Conservation (phyloP, 352 stramenopile genomes). For the Phytophthora palmivora region DNA sequence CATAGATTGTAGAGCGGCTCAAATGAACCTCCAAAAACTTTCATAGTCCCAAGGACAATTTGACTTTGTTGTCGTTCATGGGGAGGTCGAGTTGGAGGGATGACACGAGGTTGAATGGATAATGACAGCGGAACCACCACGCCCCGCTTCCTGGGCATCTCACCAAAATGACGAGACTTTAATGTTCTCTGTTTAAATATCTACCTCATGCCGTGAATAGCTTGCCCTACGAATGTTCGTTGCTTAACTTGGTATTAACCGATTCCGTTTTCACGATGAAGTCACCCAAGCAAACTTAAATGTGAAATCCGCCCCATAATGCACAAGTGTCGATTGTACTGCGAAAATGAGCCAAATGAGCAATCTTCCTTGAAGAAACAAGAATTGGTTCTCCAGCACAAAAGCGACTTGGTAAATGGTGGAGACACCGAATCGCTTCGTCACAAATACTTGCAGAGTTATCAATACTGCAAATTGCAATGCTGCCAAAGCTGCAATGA, state of each 20-base stretch:
- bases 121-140: slow-evolving; percentile 18
- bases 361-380: slow-evolving; percentile 46
- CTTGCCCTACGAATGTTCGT: too few relatives aligned
- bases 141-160: slow-evolving; percentile 27
- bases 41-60: slow-evolving; percentile 23
- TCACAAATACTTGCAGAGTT: slow-evolving; percentile 30
- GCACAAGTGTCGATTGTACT: slow-evolving; percentile 33
- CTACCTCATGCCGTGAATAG: background rate
- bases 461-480: slow-evolving; percentile 29
- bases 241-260: too few relatives aligned
- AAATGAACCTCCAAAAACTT: slow-evolving; percentile 23
- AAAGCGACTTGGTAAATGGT: slow-evolving; percentile 56
- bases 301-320: slow-evolving; percentile 30
- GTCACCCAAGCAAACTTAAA: slow-evolving; percentile 20
- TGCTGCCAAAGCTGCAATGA: slow-evolving; percentile 21
- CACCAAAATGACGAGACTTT: background rate
- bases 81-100: slow-evolving; percentile 3
- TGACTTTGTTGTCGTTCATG: slow-evolving; percentile 26
- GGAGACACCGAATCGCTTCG: slow-evolving; percentile 31
- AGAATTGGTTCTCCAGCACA: slow-evolving; percentile 50
- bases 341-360: slow-evolving; percentile 42
- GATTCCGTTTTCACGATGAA: background rate
- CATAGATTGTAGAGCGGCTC: slow-evolving; percentile 33
- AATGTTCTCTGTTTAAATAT: background rate
- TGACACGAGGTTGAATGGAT: background rate